Evolutionary conservation across 371 early-diverging fungal genomes (phyloP).

Genomic region (Funneliformis caledonium): DNA sequence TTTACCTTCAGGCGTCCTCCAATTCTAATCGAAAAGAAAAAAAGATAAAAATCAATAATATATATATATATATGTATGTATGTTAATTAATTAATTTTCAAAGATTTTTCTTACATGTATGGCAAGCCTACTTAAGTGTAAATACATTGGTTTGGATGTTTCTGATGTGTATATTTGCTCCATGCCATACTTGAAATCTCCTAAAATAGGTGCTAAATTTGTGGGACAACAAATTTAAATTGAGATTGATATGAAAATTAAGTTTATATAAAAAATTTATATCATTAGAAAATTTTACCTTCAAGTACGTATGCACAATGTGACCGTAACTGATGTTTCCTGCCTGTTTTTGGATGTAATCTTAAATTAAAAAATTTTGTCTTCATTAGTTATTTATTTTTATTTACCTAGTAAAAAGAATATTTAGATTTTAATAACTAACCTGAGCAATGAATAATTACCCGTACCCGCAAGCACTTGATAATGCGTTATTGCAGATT

Average conservation of each 20-base stretch:
- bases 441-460: neutral
- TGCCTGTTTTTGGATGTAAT: slow-evolving; percentile 14
- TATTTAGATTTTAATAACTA: neutral
- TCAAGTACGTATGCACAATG: slow-evolving; percentile 7
- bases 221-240: neutral
- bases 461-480: slow-evolving; percentile 9
- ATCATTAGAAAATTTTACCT: neutral
- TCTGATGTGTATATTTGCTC: neutral
- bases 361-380: neutral
- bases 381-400: no score
- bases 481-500: neutral
- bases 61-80: neutral
- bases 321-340: slow-evolving; percentile 1
- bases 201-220: slow-evolving; percentile 16
- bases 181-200: neutral
- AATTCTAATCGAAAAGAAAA: slow-evolving; percentile 2
- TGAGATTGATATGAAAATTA: neutral
- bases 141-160: slow-evolving; percentile 2
- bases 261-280: neutral
- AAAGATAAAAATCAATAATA: neutral
- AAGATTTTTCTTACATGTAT: slow-evolving; percentile 3
- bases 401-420: no score
- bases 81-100: neutral
- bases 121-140: slow-evolving; percentile 1
- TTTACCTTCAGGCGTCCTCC: neutral